A percentile compares a stretch with the other conserved stretches of the same genome.
These are phyloP conservation scores for Epichloe brachyelytri DNA, from an alignment of 2,329 filamentous ascomycete genomes.

Conservation along the genomic window DNA sequence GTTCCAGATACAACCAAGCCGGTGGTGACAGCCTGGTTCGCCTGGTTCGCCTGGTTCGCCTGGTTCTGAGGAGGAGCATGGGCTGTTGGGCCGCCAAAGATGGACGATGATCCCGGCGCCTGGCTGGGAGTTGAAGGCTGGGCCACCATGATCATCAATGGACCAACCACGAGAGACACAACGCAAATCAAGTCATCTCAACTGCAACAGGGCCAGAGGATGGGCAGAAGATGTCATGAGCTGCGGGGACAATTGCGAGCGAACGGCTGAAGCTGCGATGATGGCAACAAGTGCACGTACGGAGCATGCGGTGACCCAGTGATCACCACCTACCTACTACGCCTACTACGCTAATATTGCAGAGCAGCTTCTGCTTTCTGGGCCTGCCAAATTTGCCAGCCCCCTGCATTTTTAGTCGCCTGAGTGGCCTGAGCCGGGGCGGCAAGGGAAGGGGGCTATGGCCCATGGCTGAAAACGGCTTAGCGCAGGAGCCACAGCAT, in stretches of 20 bases:
- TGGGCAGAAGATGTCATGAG: not conserved
- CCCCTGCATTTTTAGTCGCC: not conserved
- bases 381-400: not conserved
- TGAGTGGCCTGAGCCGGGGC: not conserved
- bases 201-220: not conserved
- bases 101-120: constrained; percentile 22
- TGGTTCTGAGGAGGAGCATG: constrained; percentile 15
- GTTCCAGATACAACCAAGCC: constrained; percentile 17
- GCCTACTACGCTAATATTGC: no score
- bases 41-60: constrained; percentile 13
- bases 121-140: constrained; percentile 33
- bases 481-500: not conserved
- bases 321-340: no score
- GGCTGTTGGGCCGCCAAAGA: constrained; percentile 32
- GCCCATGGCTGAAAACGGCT: not conserved
- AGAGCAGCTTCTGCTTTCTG: not conserved
- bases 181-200: constrained; percentile 5
- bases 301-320: no score
- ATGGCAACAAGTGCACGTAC: not conserved
- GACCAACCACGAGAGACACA: not conserved
- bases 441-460: no score
- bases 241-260: not conserved
- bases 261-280: not conserved
- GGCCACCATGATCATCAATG: constrained; percentile 24
- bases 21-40: constrained; percentile 12